Percentiles rank a stretch among this genome's conserved stretches.
phyloP scores from a whole-genome alignment of 306 rosid species.

The Bauhinia variegata region DNA sequence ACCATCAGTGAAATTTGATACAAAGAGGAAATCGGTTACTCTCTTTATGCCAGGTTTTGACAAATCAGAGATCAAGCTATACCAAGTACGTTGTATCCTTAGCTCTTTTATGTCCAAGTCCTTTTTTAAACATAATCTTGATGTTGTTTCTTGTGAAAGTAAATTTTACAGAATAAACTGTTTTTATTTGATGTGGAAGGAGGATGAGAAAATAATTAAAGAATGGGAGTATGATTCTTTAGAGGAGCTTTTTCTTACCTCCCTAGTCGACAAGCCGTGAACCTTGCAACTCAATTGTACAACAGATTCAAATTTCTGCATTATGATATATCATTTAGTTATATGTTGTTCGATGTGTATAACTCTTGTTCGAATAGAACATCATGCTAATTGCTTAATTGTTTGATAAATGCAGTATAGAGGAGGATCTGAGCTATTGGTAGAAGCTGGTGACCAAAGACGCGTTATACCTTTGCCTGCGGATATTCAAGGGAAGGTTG shows the following conservation, averaged over 20 bases:
- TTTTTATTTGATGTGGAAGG: too few species aligned
- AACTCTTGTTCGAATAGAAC: constrained; percentile 6
- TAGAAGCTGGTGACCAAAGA: constrained; percentile 98
- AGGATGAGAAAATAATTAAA: too few species aligned
- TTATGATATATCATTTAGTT: not conserved
- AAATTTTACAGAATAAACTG: constrained; percentile 25
- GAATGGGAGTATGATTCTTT: constrained; percentile 12
- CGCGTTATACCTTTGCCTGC: constrained; percentile 82
- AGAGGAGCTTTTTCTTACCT: constrained; percentile 9
- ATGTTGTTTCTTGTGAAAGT: constrained; percentile 13
- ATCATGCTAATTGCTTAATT: constrained; percentile 16
- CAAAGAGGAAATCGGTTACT: constrained; percentile 61
- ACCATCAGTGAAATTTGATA: constrained; percentile 68
- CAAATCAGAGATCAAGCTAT: constrained; percentile 90
- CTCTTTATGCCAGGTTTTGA: constrained; percentile 95
- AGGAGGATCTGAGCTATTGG: constrained; percentile 92
- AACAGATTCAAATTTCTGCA: constrained; percentile 5
- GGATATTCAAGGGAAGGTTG: constrained; percentile 87
- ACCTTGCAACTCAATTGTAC: not conserved
- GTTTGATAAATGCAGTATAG: constrained; percentile 63
- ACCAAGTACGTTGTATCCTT: constrained; percentile 61
- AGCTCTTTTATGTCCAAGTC: constrained; percentile 2
- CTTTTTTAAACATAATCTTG: not conserved
- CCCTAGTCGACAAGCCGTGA: constrained; percentile 10
- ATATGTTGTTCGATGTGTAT: constrained; percentile 13